These are phyloP conservation scores for Moelleriella libera DNA, from an alignment of 2,329 filamentous ascomycete genomes.

Conservation along the genomic window DNA sequence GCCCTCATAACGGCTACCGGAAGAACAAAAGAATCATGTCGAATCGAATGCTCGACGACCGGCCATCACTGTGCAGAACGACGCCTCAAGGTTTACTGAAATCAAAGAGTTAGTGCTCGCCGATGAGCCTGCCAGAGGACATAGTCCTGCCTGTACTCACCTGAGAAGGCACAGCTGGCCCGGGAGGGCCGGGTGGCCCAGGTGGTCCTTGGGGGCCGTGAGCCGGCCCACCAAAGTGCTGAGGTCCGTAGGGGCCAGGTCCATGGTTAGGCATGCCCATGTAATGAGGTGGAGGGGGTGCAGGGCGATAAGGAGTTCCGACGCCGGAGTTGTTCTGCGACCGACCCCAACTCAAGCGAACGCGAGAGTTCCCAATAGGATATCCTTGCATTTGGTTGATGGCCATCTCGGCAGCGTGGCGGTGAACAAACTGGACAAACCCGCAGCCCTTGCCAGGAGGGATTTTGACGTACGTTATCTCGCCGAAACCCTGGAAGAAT, in stretches of 20 bases:
- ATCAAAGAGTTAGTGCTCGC: no score
- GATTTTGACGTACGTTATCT: conserved; percentile 99
- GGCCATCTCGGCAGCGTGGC: conserved; percentile 97
- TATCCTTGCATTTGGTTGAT: conserved; percentile 99
- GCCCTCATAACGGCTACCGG: no score
- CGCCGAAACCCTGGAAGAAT: conserved; percentile 98
- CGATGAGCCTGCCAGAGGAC: background rate
- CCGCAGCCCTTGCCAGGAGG: conserved; percentile 97
- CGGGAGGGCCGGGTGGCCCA: conserved; percentile 21
- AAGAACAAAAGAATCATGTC: no score
- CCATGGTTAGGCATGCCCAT: conserved; percentile 32
- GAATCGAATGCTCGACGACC: background rate
- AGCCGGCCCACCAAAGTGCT: conserved; percentile 19
- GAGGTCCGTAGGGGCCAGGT: conserved; percentile 26
- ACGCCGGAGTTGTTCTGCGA: conserved; percentile 99
- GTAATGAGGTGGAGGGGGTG: conserved; percentile 52
- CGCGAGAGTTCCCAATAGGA: conserved; percentile 95
- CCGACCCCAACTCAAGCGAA: conserved; percentile 92
- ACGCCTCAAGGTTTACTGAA: background rate
- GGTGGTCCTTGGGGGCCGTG: conserved; percentile 22
- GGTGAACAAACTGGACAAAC: conserved; percentile 98
- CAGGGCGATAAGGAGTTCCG: conserved; percentile 91
- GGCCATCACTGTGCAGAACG: background rate
- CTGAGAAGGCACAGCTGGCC: conserved; percentile 23
- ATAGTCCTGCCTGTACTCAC: conserved; percentile 12